phyloP scores from a whole-genome alignment of 2,329 filamentous ascomycete species.

The Exophiala calicioides region DNA sequence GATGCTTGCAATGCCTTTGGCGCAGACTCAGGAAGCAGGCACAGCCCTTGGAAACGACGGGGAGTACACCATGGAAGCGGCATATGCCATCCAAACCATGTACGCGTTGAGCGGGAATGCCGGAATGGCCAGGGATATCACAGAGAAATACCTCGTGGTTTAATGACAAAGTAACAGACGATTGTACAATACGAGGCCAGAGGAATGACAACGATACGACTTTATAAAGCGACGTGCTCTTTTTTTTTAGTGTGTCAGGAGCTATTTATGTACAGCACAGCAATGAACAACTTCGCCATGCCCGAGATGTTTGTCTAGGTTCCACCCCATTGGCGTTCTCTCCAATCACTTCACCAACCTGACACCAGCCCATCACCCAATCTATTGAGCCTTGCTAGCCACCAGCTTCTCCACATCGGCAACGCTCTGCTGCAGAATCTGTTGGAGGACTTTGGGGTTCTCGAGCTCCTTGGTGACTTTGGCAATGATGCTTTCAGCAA shows the following conservation, averaged over 20 bases:
- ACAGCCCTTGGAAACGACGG: constrained; percentile 48
- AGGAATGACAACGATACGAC: not conserved
- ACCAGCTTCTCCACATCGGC: constrained; percentile 76
- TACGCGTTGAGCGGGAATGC: constrained; percentile 66
- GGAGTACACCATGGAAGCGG: constrained; percentile 68
- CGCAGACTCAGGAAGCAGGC: not conserved
- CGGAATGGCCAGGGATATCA: constrained; percentile 60
- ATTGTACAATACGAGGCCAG: too few species aligned
- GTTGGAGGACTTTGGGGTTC: constrained; percentile 94
- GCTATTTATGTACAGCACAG: constrained; percentile 25
- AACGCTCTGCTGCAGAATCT: constrained; percentile 96
- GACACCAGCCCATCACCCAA: not conserved
- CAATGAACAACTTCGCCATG: constrained; percentile 3
- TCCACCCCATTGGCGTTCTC: not conserved
- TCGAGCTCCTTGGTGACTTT: constrained; percentile 99
- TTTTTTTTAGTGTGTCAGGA: constrained; percentile 1
- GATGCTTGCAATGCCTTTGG: constrained; percentile 47
- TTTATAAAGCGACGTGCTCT: not conserved
- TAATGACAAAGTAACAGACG: too few species aligned
- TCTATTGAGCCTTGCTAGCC: constrained; percentile 24
- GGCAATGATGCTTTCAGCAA: constrained; percentile 87
- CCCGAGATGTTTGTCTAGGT: not conserved
- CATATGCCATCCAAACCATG: constrained; percentile 71
- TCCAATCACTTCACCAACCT: not conserved
- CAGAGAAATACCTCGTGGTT: constrained; percentile 60